Percentiles rank a stretch among this genome's conserved stretches.
These are phyloP conservation scores for Cinnamomum chago DNA, from an alignment of 164 flowering plant genomes.

Conservation along the genomic window DNA sequence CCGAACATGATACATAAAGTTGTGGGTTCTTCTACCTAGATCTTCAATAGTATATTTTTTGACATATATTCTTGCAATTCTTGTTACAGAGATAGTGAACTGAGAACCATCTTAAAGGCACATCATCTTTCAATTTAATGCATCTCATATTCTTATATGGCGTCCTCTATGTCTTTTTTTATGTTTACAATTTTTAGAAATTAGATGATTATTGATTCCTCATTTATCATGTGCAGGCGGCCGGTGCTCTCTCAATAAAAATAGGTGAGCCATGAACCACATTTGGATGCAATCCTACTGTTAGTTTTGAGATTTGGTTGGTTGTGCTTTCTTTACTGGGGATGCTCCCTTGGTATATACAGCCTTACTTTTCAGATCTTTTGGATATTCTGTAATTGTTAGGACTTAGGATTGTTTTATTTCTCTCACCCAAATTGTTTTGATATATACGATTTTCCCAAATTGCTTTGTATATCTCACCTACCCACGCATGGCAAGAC, in stretches of 20 bases:
- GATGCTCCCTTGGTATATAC: not conserved
- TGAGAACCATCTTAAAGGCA: no score
- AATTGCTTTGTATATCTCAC: not conserved
- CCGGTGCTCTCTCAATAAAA: slow-evolving; percentile 83
- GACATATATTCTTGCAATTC: no score
- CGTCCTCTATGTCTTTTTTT: no score
- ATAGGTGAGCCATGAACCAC: slow-evolving; percentile 55
- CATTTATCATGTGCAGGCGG: slow-evolving; percentile 61
- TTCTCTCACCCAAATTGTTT: not conserved
- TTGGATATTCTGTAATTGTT: not conserved
- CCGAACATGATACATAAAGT: no score
- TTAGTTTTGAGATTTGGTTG: not conserved
- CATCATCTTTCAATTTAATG: not conserved
- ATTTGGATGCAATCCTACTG: not conserved
- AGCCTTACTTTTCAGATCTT: not conserved
- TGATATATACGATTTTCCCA: not conserved
- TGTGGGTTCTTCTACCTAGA: no score
- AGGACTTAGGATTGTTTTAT: not conserved
- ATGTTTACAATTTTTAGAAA: not conserved
- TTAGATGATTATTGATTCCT: not conserved
- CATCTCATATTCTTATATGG: not conserved
- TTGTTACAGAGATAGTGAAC: no score
- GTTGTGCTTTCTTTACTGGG: not conserved
- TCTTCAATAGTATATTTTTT: no score
- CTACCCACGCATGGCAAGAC: not conserved